Conservation (phyloP, 768 basidiomycete species). For the Rhodotorula toruloides region DNA sequence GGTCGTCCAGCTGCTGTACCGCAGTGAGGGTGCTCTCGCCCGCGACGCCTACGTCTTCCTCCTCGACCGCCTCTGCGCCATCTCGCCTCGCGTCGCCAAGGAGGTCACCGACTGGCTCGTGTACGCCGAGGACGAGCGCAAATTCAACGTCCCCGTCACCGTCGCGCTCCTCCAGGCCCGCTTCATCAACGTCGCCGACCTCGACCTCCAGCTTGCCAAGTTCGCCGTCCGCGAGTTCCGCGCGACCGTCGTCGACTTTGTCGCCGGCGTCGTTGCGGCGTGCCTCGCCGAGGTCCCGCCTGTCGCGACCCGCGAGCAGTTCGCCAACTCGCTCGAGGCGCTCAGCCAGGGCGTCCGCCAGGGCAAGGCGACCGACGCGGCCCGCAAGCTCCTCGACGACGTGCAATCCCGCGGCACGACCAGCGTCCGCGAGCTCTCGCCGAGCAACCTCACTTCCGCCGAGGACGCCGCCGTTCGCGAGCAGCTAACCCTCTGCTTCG, state of each 20-base stretch:
- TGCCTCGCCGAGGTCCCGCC: conserved; percentile 77
- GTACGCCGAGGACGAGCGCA: conserved; percentile 97
- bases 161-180: conserved; percentile 78
- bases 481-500: conserved; percentile 46
- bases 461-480: conserved; percentile 44
- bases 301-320: conserved; percentile 66
- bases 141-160: conserved; percentile 91
- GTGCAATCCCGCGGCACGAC: conserved; percentile 56
- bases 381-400: conserved; percentile 64
- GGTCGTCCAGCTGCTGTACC: conserved; percentile 90
- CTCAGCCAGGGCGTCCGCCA: conserved; percentile 65
- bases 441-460: conserved; percentile 28
- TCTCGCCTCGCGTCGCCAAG: conserved; percentile 86
- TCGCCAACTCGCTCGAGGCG: conserved; percentile 73
- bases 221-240: conserved; percentile 71
- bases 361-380: conserved; percentile 78
- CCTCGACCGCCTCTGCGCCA: conserved; percentile 78
- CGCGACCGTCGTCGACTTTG: conserved; percentile 70
- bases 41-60: conserved; percentile 81
- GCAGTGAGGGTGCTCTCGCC: conserved; percentile 74
- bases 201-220: conserved; percentile 87
- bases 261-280: conserved; percentile 76
- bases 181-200: conserved; percentile 66
- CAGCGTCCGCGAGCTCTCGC: conserved; percentile 26
- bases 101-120: conserved; percentile 95